Evolutionary conservation across 768 basidiomycete genomes (phyloP).

Genomic region (Sistotremastrum suecicum): DNA sequence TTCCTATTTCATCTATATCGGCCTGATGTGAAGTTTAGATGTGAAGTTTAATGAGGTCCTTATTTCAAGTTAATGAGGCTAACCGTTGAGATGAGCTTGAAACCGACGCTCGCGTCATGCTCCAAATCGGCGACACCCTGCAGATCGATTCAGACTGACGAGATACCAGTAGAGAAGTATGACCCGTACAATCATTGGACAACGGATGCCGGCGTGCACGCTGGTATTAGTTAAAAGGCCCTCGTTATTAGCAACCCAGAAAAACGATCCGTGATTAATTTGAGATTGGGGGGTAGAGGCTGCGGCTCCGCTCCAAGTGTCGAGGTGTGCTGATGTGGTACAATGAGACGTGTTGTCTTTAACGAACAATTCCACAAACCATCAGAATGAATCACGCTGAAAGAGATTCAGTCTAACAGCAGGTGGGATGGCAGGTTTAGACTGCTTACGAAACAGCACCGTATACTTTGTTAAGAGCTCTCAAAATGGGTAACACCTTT

Average conservation of each 20-base stretch:
- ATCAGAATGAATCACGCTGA: constrained; percentile 65
- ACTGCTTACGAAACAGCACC: constrained; percentile 43
- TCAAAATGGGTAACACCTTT: constrained; percentile 68
- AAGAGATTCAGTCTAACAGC: no score
- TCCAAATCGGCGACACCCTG: constrained; percentile 50
- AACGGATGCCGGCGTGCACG: constrained; percentile 78
- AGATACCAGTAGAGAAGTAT: constrained; percentile 8
- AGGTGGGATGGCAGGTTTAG: no score
- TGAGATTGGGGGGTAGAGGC: constrained; percentile 41
- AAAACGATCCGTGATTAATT: constrained; percentile 79
- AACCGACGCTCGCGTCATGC: constrained; percentile 61
- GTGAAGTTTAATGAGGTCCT: no score
- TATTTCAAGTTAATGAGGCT: no score
- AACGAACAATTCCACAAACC: constrained; percentile 10
- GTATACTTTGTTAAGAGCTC: constrained; percentile 64
- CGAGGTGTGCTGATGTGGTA: constrained; percentile 23
- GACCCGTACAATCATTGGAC: constrained; percentile 43
- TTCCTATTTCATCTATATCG: constrained; percentile 72
- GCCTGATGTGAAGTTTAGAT: constrained; percentile 18
- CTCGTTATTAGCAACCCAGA: constrained; percentile 65
- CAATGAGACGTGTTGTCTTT: not conserved
- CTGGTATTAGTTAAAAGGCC: constrained; percentile 59
- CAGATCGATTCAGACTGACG: not conserved
- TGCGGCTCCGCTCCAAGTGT: constrained; percentile 20
- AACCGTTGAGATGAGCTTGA: constrained; percentile 53